A percentile compares a stretch with the other conserved stretches of the same genome.
Conservation (phyloP, 2,329 filamentous ascomycete genomes). For the Botrytis paeoniae region DNA sequence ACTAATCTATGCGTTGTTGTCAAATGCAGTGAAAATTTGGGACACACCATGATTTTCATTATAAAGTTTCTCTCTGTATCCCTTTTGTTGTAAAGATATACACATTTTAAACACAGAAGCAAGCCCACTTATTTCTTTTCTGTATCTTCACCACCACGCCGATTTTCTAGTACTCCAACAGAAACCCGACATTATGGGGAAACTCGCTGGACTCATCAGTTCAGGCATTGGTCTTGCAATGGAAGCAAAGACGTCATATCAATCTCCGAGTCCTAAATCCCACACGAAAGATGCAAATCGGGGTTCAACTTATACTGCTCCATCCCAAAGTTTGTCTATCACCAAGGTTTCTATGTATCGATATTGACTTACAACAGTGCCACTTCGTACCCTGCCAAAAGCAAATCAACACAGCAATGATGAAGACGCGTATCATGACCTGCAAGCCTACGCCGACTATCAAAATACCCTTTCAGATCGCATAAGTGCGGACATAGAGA, state of each 20-base stretch:
- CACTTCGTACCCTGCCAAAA: not conserved
- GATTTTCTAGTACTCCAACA: not conserved
- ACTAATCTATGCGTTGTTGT: no score
- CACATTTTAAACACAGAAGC: not conserved
- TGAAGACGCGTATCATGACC: slow-evolving; percentile 1
- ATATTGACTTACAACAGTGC: not conserved
- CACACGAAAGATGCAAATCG: not conserved
- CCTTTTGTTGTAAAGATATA: no score
- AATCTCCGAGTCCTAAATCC: not conserved
- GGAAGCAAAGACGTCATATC: slow-evolving; percentile 5
- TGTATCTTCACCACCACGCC: not conserved
- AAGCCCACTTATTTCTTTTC: not conserved
- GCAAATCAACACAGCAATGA: not conserved
- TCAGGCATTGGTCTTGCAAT: slow-evolving; percentile 18
- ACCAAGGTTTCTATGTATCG: not conserved
- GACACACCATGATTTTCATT: not conserved
- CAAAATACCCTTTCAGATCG: slow-evolving; percentile 1
- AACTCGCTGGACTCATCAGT: slow-evolving; percentile 7
- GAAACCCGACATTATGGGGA: not conserved
- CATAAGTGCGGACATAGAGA: not conserved
- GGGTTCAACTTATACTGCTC: not conserved
- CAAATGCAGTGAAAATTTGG: not conserved
- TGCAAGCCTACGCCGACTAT: slow-evolving; percentile 15
- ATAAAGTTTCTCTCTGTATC: not conserved
- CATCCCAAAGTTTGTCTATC: not conserved